phyloP scores from a whole-genome alignment of 2,329 filamentous ascomycete genomes.

The Pseudocercospora ulei region DNA sequence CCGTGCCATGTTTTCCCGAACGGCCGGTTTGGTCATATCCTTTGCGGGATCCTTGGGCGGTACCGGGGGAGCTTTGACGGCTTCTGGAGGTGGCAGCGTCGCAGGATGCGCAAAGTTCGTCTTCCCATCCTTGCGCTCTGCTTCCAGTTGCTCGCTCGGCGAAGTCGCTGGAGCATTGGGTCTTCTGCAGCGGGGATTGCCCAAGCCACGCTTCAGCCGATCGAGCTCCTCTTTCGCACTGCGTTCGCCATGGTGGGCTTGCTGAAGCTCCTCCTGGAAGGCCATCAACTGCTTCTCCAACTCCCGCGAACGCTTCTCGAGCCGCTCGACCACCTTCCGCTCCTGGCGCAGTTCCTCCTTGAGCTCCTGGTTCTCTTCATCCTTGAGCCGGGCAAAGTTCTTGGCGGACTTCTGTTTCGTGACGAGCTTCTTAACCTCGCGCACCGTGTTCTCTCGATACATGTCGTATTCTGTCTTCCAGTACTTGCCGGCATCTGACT shows the following conservation, averaged over 20 bases:
- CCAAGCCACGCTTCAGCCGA: slow-evolving; percentile 14
- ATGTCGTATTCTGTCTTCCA: slow-evolving; percentile 70
- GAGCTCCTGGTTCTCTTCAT: slow-evolving; percentile 58
- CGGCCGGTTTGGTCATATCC: background rate
- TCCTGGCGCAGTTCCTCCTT: slow-evolving; percentile 58
- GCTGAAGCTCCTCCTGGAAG: slow-evolving; percentile 30
- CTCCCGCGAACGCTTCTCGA: slow-evolving; percentile 55
- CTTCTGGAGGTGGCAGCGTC: background rate
- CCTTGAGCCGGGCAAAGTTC: slow-evolving; percentile 68
- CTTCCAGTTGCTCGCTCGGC: slow-evolving; percentile 6
- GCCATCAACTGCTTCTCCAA: slow-evolving; percentile 51
- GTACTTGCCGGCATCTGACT: slow-evolving; percentile 64
- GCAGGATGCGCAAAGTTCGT: background rate
- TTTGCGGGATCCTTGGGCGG: background rate
- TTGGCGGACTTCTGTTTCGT: slow-evolving; percentile 72
- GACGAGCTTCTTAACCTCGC: slow-evolving; percentile 66
- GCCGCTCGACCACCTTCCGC: slow-evolving; percentile 52
- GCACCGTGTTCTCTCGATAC: slow-evolving; percentile 62
- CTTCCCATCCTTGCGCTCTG: slow-evolving; percentile 4
- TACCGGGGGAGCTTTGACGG: background rate
- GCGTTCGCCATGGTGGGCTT: slow-evolving; percentile 10
- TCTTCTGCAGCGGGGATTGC: slow-evolving; percentile 12
- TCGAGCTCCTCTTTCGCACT: slow-evolving; percentile 11
- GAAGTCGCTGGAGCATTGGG: background rate
- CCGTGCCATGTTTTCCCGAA: background rate